Conservation (phyloP, 2,329 filamentous ascomycete species). For the Nemania abortiva region DNA sequence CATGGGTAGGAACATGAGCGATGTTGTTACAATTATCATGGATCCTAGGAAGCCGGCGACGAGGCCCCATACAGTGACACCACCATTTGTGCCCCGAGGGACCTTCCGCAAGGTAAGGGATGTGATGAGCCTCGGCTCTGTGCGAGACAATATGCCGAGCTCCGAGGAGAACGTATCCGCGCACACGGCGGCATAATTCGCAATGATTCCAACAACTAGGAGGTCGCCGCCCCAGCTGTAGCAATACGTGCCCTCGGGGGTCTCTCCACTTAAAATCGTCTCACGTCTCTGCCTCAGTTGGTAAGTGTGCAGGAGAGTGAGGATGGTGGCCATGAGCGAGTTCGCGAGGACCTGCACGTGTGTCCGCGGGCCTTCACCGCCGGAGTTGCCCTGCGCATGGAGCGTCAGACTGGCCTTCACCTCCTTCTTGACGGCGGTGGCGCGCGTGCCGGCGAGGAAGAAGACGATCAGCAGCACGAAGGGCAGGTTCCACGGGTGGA, state of each 20-base stretch:
- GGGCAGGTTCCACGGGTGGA: slow-evolving; percentile 96
- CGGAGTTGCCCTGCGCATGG: slow-evolving; percentile 76
- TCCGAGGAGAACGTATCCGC: slow-evolving; percentile 97
- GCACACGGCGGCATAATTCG: slow-evolving; percentile 90
- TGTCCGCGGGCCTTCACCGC: slow-evolving; percentile 84
- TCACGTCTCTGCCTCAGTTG: slow-evolving; percentile 65
- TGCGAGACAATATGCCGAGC: slow-evolving; percentile 86
- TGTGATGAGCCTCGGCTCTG: slow-evolving; percentile 85
- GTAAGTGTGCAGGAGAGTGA: slow-evolving; percentile 69
- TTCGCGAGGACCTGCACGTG: slow-evolving; percentile 93
- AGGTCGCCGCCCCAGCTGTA: slow-evolving; percentile 73
- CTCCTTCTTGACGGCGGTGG: slow-evolving; percentile 90
- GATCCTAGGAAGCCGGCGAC: slow-evolving; percentile 80
- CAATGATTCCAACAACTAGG: slow-evolving; percentile 73
- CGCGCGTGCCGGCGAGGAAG: slow-evolving; percentile 85
- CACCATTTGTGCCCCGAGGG: slow-evolving; percentile 92
- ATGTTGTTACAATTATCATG: slow-evolving; percentile 74
- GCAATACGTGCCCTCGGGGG: slow-evolving; percentile 60
- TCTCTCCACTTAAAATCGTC: slow-evolving; percentile 52
- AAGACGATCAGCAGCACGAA: slow-evolving; percentile 86
- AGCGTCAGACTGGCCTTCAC: slow-evolving; percentile 86
- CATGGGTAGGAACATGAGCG: slow-evolving; percentile 76
- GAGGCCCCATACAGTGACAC: slow-evolving; percentile 82
- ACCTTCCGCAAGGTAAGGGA: slow-evolving; percentile 81
- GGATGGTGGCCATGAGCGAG: slow-evolving; percentile 79